A percentile compares a stretch with the other conserved stretches of the same genome.
These are phyloP conservation scores for Aureococcus anophagefferens DNA, from an alignment of 108 stramenopile species.

Conservation along the genomic window DNA sequence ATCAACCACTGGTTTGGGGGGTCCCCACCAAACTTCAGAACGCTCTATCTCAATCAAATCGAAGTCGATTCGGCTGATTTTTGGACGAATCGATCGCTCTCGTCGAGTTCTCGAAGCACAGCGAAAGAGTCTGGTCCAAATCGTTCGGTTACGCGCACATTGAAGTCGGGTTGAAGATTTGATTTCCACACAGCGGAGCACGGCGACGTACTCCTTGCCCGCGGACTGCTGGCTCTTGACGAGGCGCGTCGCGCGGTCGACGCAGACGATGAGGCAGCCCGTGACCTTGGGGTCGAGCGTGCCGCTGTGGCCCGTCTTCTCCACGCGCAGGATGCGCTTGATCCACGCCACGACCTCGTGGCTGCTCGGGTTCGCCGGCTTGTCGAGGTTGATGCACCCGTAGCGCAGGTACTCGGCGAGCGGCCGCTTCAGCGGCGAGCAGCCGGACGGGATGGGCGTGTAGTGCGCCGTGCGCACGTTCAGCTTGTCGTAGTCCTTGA, in stretches of 20 bases:
- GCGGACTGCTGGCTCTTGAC: slow-evolving; percentile 98
- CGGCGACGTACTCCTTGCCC: slow-evolving; percentile 96
- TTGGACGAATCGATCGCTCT: no score
- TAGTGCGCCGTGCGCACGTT: slow-evolving; percentile 97
- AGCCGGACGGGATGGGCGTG: slow-evolving; percentile 93
- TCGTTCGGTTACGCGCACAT: no score
- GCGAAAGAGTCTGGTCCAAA: no score
- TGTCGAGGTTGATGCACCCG: slow-evolving; percentile 99
- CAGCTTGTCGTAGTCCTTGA: slow-evolving; percentile 89
- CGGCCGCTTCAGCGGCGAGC: slow-evolving; percentile 80
- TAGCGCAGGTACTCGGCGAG: slow-evolving; percentile 82
- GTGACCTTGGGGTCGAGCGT: slow-evolving; percentile 99
- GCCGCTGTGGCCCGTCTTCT: slow-evolving; percentile 98
- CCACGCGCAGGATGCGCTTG: slow-evolving; percentile 95
- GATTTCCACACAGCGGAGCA: no score
- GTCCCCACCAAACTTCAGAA: no score
- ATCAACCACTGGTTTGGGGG: no score
- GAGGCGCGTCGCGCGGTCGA: slow-evolving; percentile 95
- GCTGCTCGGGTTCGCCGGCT: slow-evolving; percentile 93
- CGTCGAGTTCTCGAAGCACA: no score
- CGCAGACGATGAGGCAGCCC: slow-evolving; percentile 99
- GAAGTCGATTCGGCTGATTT: no score
- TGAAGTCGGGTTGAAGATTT: no score
- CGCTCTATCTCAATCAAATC: no score
- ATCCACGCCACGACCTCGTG: slow-evolving; percentile 99